These are phyloP conservation scores for Strigomonas culicis DNA, from an alignment of 208 protist genomes.

Conservation along the genomic window DNA sequence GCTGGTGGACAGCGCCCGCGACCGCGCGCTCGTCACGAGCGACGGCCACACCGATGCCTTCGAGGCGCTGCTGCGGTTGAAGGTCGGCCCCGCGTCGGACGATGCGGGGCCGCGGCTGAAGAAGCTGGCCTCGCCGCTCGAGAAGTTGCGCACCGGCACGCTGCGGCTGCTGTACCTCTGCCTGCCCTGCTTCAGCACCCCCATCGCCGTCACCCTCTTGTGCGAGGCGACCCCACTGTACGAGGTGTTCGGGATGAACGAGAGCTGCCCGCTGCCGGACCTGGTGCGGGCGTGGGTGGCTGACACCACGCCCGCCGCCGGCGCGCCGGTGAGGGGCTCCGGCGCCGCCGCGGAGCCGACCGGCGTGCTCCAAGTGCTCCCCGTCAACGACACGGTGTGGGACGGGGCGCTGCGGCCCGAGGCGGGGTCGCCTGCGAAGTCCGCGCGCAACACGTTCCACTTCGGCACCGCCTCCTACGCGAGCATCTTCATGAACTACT, in stretches of 20 bases:
- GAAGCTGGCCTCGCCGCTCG: conserved; percentile 19
- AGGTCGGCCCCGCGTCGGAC: conserved; percentile 24
- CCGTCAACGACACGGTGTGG: too few species aligned
- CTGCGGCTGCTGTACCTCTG: conserved; percentile 33
- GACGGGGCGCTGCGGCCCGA: not conserved
- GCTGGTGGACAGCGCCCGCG: not conserved
- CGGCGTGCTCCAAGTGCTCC: not conserved
- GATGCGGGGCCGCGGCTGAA: conserved; percentile 19
- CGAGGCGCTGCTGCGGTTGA: conserved; percentile 35
- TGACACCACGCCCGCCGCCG: conserved; percentile 15
- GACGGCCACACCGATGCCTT: conserved; percentile 61
- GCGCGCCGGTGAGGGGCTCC: not conserved
- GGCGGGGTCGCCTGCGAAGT: not conserved
- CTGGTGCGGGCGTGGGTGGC: conserved; percentile 45
- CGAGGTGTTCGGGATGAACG: conserved; percentile 47
- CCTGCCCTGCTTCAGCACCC: conserved; percentile 29
- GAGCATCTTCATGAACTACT: conserved; percentile 47
- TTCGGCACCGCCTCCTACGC: conserved; percentile 20
- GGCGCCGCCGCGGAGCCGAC: not conserved
- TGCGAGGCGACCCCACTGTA: conserved; percentile 45
- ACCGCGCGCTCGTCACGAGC: not conserved
- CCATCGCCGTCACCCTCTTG: conserved; percentile 17
- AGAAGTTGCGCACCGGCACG: conserved; percentile 30
- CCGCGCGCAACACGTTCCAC: not conserved
- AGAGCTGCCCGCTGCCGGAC: conserved; percentile 52